A percentile compares a stretch with the other conserved stretches of the same genome.
Evolutionary conservation across 345 rosid species (phyloP).

Genomic region (Brassica rapa): DNA sequence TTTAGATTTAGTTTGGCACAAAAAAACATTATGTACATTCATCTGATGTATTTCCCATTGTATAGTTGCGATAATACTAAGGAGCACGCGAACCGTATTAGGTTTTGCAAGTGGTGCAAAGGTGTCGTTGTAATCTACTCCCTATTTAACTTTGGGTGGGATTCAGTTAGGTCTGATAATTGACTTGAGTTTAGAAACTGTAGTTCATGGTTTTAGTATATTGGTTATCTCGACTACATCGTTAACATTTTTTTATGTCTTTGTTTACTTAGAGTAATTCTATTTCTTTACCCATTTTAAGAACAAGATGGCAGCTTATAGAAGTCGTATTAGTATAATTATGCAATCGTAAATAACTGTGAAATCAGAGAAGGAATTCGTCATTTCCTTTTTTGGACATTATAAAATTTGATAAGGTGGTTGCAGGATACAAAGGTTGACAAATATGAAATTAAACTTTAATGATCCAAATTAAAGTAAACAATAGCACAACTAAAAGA

Average conservation of each 20-base stretch:
- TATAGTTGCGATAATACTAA: too few species aligned
- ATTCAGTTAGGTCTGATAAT: not conserved
- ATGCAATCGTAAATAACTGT: not conserved
- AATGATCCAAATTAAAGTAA: not conserved
- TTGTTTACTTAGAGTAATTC: too few species aligned
- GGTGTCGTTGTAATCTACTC: too few species aligned
- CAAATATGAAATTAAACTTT: not conserved
- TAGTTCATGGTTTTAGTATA: not conserved
- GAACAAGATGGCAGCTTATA: too few species aligned
- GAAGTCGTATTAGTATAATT: not conserved
- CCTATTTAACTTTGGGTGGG: not conserved
- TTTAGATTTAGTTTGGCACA: too few species aligned
- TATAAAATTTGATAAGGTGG: not conserved
- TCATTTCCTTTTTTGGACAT: not conserved
- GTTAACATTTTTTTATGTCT: not conserved
- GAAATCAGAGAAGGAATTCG: not conserved
- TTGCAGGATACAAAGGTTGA: not conserved
- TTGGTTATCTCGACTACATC: not conserved
- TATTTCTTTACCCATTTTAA: too few species aligned
- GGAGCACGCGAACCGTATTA: too few species aligned
- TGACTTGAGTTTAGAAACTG: not conserved
- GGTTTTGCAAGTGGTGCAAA: too few species aligned
- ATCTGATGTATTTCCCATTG: too few species aligned
- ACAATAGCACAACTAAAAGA: not conserved
- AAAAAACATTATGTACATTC: too few species aligned